Evolutionary conservation across 2,329 filamentous ascomycete genomes (phyloP).

Genomic region (Penicillium sp.): DNA sequence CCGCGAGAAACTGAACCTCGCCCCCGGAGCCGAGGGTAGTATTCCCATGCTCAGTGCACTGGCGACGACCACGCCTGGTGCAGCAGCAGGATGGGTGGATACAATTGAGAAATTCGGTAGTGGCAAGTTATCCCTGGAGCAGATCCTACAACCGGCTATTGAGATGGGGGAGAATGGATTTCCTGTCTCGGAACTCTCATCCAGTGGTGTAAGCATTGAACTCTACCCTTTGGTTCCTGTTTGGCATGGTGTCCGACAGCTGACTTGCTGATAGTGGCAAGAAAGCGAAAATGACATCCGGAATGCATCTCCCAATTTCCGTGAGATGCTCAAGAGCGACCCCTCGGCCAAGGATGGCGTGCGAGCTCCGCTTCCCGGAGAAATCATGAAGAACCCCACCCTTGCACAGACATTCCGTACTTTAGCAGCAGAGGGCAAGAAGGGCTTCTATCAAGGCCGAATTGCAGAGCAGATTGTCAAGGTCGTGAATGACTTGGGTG

Average conservation of each 20-base stretch:
- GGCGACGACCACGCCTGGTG: slow-evolving; percentile 84
- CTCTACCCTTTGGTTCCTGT: too few species aligned
- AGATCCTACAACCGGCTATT: slow-evolving; percentile 82
- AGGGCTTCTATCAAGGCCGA: slow-evolving; percentile 85
- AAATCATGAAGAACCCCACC: slow-evolving; percentile 84
- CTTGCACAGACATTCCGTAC: slow-evolving; percentile 80
- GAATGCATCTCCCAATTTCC: slow-evolving; percentile 78
- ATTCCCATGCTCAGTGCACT: slow-evolving; percentile 80
- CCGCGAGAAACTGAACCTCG: slow-evolving; percentile 68
- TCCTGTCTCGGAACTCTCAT: slow-evolving; percentile 80
- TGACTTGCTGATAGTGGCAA: slow-evolving; percentile 65
- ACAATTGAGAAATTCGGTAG: slow-evolving; percentile 86
- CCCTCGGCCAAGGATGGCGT: slow-evolving; percentile 67
- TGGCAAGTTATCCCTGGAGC: slow-evolving; percentile 74
- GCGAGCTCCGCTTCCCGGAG: slow-evolving; percentile 75
- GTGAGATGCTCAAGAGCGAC: slow-evolving; percentile 85
- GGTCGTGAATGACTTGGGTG: slow-evolving; percentile 75
- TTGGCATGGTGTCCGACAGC: not conserved
- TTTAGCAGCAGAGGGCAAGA: slow-evolving; percentile 78
- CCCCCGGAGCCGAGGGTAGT: slow-evolving; percentile 57
- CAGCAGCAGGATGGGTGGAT: slow-evolving; percentile 91
- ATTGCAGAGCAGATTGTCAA: slow-evolving; percentile 81
- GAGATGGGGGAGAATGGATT: slow-evolving; percentile 86
- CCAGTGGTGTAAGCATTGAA: slow-evolving; percentile 63
- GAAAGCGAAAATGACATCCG: slow-evolving; percentile 65